Evolutionary conservation across 768 basidiomycete species (phyloP).

Genomic region (Wakefieldia striispora): DNA sequence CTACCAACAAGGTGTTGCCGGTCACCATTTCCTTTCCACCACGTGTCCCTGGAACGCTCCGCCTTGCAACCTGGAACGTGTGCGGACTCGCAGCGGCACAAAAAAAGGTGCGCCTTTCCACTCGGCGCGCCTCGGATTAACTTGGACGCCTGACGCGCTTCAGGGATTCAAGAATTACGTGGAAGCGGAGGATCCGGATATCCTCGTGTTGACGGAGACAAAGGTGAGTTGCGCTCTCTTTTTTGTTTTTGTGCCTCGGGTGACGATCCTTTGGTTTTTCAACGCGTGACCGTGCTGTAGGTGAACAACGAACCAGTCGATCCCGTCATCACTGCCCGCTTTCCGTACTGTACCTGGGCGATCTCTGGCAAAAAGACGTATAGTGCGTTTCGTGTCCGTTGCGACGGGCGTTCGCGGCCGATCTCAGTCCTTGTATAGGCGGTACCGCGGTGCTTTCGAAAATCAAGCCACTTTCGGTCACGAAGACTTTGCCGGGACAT

Average conservation of each 20-base stretch:
- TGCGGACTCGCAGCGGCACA: conserved; percentile 71
- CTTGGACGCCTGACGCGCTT: neutral
- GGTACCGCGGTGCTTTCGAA: conserved; percentile 84
- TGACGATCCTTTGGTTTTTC: neutral
- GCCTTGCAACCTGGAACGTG: conserved; percentile 77
- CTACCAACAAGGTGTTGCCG: conserved; percentile 75
- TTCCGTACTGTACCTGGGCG: conserved; percentile 74
- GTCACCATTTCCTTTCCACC: conserved; percentile 55
- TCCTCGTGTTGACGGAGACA: conserved; percentile 83
- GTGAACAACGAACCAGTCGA: conserved; percentile 70
- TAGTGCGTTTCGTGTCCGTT: conserved; percentile 39
- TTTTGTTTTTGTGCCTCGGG: conserved; percentile 3
- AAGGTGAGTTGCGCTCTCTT: conserved; percentile 45
- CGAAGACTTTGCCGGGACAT: conserved; percentile 71
- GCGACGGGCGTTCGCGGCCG: neutral
- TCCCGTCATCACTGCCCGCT: conserved; percentile 52
- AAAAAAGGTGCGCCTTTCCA: conserved; percentile 60
- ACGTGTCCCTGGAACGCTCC: conserved; percentile 43
- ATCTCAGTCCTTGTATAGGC: conserved; percentile 41
- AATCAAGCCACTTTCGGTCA: conserved; percentile 62
- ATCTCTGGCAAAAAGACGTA: conserved; percentile 79
- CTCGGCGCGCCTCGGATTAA: neutral
- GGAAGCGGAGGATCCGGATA: conserved; percentile 83
- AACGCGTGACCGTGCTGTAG: conserved; percentile 34
- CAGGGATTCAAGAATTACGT: conserved; percentile 82